Evolutionary conservation across 176 grass and related monocot genomes (phyloP), one percentile per base, ranked within the genome.

Genomic region (Triticum monococcum): DNA sequence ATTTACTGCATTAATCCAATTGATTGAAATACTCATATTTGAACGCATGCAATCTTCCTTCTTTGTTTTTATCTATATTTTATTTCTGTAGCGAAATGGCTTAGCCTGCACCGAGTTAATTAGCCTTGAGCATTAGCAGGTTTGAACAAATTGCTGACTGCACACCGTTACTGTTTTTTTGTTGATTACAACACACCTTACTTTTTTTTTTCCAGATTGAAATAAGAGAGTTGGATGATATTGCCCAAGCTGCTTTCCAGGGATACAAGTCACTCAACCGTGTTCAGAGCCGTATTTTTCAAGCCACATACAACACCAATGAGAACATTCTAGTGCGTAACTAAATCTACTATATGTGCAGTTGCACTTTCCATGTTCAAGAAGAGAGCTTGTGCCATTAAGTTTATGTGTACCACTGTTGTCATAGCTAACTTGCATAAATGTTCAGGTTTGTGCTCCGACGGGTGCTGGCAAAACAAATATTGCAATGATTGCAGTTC

Each of bases 391-490:
- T 80, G 33, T 38, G 40, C 68, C 80, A 56, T 83, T 83, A 67
- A 56, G 26, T 80, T 83, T 83, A 75, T 66, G 20, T 80, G 67
- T 46, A 72, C 22, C 57, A 54, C 30, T 54, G 79, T 76, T 85
- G 64, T 10, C 35, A 32, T 79, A 72, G 79, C 72, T 86, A 87
- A 87, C 57, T 72, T 90, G 64, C 52, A 75, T 72, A 82, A 80
- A 61, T 87, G 82, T 88, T 67, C 90, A 98, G 96, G 96, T 98
- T 91, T 98, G 93, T 89, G 93, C 96, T 74, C 96, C 96, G 13
- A 98, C 96, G 72, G 96, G 96, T 91, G 96, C 96, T 94, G 96
- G 96, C 41, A 98, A 98, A 92, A 98, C 96, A 66, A 98, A 98
- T 62, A 98, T 98, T 82, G 96, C 96, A 60, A 98, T 98, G 96